phyloP scores from a whole-genome alignment of 2,329 filamentous ascomycete genomes.

The Colletotrichum sp. region DNA sequence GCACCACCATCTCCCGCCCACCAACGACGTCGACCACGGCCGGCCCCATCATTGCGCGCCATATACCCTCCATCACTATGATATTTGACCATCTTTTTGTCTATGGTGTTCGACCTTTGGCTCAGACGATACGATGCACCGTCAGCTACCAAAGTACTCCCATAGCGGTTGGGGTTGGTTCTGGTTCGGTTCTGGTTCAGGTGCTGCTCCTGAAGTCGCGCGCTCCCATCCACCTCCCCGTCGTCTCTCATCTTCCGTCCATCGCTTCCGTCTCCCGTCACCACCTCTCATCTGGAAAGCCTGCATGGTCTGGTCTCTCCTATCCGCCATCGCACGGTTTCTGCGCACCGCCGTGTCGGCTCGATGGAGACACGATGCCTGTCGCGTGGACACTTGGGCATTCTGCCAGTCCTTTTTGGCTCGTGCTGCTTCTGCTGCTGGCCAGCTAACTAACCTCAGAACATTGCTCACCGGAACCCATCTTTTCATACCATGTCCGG shows the following conservation, averaged over 20 bases:
- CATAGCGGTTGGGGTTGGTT: not conserved
- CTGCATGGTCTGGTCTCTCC: not conserved
- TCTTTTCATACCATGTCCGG: not conserved
- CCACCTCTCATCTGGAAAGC: not conserved
- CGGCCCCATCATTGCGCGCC: constrained; percentile 2
- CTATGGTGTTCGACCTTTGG: not conserved
- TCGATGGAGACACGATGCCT: not conserved
- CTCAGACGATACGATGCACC: not conserved
- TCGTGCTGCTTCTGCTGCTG: not conserved
- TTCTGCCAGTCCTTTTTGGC: not conserved
- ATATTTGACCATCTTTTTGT: not conserved
- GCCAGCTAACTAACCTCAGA: not conserved
- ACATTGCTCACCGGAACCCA: not conserved
- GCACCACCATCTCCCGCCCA: constrained; percentile 13
- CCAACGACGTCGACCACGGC: constrained; percentile 8
- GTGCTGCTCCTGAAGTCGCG: not conserved
- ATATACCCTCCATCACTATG: constrained; percentile 21
- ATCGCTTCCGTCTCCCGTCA: not conserved
- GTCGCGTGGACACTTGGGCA: not conserved
- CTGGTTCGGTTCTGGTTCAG: not conserved
- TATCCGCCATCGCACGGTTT: constrained; percentile 2
- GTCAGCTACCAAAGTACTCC: not conserved
- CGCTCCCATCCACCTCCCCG: not conserved
- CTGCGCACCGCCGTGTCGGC: not conserved
- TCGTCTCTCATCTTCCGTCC: not conserved